A percentile compares a stretch with the other conserved stretches of the same genome.
phyloP scores from a whole-genome alignment of 345 rosid species.

The Eucalyptus rudis region DNA sequence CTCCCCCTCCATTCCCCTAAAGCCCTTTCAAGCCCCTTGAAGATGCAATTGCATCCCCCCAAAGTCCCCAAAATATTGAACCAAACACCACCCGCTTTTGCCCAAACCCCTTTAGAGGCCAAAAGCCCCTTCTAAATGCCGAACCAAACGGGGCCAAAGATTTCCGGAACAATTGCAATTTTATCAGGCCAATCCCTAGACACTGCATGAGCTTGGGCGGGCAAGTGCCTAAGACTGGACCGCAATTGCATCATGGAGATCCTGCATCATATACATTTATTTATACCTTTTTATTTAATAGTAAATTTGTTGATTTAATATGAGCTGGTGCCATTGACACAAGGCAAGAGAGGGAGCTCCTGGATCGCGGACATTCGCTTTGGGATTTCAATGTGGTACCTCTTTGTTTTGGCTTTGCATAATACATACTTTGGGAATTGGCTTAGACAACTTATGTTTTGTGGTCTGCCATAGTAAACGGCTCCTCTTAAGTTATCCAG shows the following conservation, averaged over 20 bases:
- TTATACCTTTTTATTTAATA: not conserved
- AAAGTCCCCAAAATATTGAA: no score
- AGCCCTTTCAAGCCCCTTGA: no score
- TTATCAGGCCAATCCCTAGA: not conserved
- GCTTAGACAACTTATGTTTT: not conserved
- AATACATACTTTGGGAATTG: not conserved
- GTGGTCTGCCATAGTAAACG: not conserved
- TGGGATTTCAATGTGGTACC: not conserved
- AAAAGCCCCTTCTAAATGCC: no score
- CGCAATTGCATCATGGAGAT: not conserved
- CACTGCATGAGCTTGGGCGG: not conserved
- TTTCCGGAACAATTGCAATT: not conserved
- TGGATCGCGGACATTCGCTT: not conserved
- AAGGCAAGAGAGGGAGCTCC: not conserved
- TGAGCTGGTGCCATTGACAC: not conserved
- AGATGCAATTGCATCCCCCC: no score
- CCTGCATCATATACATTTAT: not conserved
- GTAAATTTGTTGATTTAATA: not conserved
- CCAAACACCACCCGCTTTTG: no score
- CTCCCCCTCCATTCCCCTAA: no score
- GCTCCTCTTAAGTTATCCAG: not conserved
- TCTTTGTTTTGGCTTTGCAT: not conserved
- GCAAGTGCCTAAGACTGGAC: not conserved
- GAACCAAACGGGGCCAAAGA: no score
- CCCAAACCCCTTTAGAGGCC: no score